Conservation (phyloP, 495 filamentous ascomycete species). For the Gamarada debralockiae region DNA sequence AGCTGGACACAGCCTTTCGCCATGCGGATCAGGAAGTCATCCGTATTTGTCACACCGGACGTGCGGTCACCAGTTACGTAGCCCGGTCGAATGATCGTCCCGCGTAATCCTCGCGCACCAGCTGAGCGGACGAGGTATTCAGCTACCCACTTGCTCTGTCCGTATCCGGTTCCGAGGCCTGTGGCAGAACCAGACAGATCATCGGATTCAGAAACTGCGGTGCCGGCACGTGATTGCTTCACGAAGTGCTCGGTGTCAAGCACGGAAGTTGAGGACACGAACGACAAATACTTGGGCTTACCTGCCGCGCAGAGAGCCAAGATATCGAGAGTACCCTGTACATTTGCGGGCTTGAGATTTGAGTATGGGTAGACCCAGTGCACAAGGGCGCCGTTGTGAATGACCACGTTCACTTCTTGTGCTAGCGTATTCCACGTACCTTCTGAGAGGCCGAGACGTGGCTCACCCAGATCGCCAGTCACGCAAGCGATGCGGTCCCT, state of each 20-base stretch:
- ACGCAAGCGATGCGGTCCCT: slow-evolving; percentile 56
- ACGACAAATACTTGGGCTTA: slow-evolving; percentile 76
- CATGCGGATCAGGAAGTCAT: slow-evolving; percentile 91
- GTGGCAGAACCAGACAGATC: slow-evolving; percentile 60
- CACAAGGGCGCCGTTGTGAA: slow-evolving; percentile 88
- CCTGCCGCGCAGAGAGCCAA: slow-evolving; percentile 71
- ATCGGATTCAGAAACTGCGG: slow-evolving; percentile 58
- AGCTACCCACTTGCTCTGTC: slow-evolving; percentile 81
- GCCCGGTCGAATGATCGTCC: slow-evolving; percentile 77
- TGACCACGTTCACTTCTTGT: slow-evolving; percentile 67
- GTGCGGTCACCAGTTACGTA: slow-evolving; percentile 77
- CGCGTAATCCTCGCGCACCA: slow-evolving; percentile 69
- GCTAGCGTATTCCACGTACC: slow-evolving; percentile 59
- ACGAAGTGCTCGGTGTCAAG: slow-evolving; percentile 83
- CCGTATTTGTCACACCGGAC: slow-evolving; percentile 74
- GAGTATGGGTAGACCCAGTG: slow-evolving; percentile 86
- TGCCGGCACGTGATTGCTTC: slow-evolving; percentile 49
- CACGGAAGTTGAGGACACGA: slow-evolving; percentile 82
- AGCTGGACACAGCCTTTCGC: slow-evolving; percentile 88
- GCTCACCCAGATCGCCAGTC: slow-evolving; percentile 67
- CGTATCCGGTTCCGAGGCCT: slow-evolving; percentile 80
- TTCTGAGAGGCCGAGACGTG: slow-evolving; percentile 65
- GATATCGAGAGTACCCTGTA: slow-evolving; percentile 73
- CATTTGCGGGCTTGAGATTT: slow-evolving; percentile 72
- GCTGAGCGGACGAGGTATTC: slow-evolving; percentile 83